Percentiles rank a stretch among this genome's conserved stretches.
These are phyloP conservation scores for Castanea sativa DNA, from an alignment of 306 rosid genomes.

Conservation along the genomic window DNA sequence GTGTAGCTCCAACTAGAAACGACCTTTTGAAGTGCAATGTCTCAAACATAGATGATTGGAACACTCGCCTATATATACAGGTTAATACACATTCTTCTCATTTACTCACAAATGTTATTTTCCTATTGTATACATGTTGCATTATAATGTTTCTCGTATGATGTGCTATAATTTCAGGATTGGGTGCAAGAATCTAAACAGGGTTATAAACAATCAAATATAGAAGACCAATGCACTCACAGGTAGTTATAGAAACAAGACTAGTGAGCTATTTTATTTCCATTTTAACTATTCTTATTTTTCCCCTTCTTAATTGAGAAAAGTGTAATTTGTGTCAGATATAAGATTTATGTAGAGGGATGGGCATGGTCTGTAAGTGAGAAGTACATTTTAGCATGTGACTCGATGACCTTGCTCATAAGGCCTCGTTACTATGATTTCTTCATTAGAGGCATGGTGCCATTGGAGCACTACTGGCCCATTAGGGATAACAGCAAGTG, in stretches of 20 bases:
- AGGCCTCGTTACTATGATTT: constrained; percentile 61
- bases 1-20: constrained; percentile 51
- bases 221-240: constrained; percentile 74
- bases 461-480: constrained; percentile 79
- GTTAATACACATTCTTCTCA: background rate
- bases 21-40: constrained; percentile 78
- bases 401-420: constrained; percentile 51
- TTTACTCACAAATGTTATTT: background rate
- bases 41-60: constrained; percentile 56
- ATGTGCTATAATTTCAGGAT: constrained; percentile 39
- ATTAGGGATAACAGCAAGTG: constrained; percentile 53
- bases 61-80: constrained; percentile 63
- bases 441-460: constrained; percentile 62
- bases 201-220: constrained; percentile 64
- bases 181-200: constrained; percentile 67
- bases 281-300: background rate
- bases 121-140: background rate
- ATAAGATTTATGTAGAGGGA: constrained; percentile 78
- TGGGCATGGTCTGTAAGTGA: constrained; percentile 83
- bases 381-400: constrained; percentile 76
- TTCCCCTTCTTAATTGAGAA: background rate
- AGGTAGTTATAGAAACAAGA: constrained; percentile 20
- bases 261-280: background rate
- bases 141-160: background rate
- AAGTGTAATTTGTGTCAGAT: constrained; percentile 25